These are phyloP conservation scores for Thielaviopsis populi DNA, from an alignment of 2,329 filamentous ascomycete genomes.

Conservation along the genomic window DNA sequence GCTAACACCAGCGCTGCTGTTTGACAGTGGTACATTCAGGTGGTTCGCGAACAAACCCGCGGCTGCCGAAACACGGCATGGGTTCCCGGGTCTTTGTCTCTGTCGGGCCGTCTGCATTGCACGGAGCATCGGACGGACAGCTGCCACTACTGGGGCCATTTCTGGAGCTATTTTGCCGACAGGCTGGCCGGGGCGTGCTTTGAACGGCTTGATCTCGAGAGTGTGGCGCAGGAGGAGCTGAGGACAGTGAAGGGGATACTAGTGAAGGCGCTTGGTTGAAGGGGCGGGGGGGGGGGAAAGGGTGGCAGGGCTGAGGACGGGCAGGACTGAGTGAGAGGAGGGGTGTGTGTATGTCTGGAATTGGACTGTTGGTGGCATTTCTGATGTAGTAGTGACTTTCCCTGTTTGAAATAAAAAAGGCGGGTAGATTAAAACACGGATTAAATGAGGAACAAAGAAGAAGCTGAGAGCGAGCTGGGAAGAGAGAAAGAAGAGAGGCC, in stretches of 20 bases:
- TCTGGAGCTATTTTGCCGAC: slow-evolving; percentile 14
- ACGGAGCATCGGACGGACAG: background rate
- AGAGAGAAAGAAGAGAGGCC: background rate
- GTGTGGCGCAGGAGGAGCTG: slow-evolving; percentile 3
- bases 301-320: too few relatives aligned
- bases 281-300: background rate
- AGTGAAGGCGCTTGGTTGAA: background rate
- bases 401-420: background rate
- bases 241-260: background rate
- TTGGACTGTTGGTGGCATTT: background rate
- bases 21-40: slow-evolving; percentile 13
- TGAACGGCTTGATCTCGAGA: slow-evolving; percentile 2
- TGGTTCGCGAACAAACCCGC: slow-evolving; percentile 8
- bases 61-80: background rate
- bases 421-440: background rate
- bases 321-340: too few relatives aligned
- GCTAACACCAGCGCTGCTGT: background rate
- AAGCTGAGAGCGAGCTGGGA: too few relatives aligned
- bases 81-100: background rate
- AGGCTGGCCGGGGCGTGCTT: background rate
- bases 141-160: slow-evolving; percentile 12
- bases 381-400: background rate
- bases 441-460: background rate
- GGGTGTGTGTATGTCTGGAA: too few relatives aligned
- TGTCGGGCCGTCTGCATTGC: background rate